Base-by-base conservation (phyloP, 1,139 yeast species). In the Nadsonia starkeyi-henricii region DNA sequence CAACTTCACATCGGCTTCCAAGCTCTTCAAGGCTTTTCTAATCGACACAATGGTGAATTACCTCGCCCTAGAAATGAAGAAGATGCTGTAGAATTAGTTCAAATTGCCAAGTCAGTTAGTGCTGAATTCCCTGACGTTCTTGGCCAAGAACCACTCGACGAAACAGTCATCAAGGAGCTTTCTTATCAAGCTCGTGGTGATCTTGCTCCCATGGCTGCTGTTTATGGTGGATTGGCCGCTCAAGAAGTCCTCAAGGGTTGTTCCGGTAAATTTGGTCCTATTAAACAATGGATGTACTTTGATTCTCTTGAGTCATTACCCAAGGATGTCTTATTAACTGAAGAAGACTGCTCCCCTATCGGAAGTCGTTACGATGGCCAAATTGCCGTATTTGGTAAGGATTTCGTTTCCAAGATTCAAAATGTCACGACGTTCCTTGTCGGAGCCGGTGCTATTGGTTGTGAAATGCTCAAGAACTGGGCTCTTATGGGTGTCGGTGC, bases 401-500 rank as follows among this genome's bases (percentile, higher is more conserved):
- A 77, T 43, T 86, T 77, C 69, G 91, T 85, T 61, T 78, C 82
- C 58, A 71, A 70, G 47, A 68, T 91, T 53, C 77, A 85, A 44
- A 85, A 89, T 64, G 70, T 85, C 55, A 82, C 77, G 61, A 86
- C 89, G 3, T 91, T 91, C 65, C 72, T 91, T 56, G 98, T 91
- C 43, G 99, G 99, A 47, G 79, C 97, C 1, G 99, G 99, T 62
- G 99, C 99, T 41, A 91, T 91, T 72, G 99, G 99, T 45, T 91
- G 99, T 70, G 99, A 91, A 69, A 91, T 93, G 93, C 74, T 91
- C 61, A 91, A 91, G 68, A 89, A 88, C 63, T 91, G 97, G 97
- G 96, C 98, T 8, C 75, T 91, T 77, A 76, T 89, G 79, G 98
- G 99, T 46, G 71, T 91, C 50, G 97, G 95, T 36, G 74, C 94